These are phyloP conservation scores for Brassica incana DNA, from an alignment of 345 rosid genomes.

Conservation along the genomic window DNA sequence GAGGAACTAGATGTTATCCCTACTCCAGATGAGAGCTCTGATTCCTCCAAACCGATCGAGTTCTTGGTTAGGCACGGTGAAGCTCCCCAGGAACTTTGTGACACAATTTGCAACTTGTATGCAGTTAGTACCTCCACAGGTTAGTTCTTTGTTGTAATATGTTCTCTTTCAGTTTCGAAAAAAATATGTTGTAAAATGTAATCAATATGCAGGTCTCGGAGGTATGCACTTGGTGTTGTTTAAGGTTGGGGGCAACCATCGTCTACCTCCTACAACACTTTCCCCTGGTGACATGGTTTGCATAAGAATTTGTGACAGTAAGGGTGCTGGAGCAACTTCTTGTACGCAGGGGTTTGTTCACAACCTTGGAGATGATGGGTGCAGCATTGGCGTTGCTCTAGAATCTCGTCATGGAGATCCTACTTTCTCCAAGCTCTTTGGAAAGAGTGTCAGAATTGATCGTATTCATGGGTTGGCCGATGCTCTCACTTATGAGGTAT, in stretches of 20 bases:
- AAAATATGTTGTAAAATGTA: not conserved
- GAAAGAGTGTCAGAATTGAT: constrained; percentile 87
- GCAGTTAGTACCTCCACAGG: constrained; percentile 90
- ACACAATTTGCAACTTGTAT: constrained; percentile 87
- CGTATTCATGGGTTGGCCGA: constrained; percentile 93
- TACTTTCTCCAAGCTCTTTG: constrained; percentile 91
- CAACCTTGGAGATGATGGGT: constrained; percentile 91
- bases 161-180: not conserved
- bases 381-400: constrained; percentile 86
- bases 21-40: constrained; percentile 69
- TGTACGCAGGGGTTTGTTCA: constrained; percentile 92
- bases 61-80: constrained; percentile 94
- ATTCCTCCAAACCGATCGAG: constrained; percentile 73
- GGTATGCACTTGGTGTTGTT: constrained; percentile 93
- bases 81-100: constrained; percentile 93
- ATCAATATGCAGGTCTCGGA: constrained; percentile 66
- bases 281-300: constrained; percentile 99
- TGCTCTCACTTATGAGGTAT: constrained; percentile 91
- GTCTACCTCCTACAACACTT: constrained; percentile 87
- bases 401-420: constrained; percentile 99
- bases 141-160: constrained; percentile 20
- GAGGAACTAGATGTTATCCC: constrained; percentile 93
- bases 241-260: constrained; percentile 78
- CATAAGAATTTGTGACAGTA: constrained; percentile 78
- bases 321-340: constrained; percentile 88